Base-by-base conservation (phyloP, 1,139 yeast species). In the Blastobotrys petasosporus region DNA sequence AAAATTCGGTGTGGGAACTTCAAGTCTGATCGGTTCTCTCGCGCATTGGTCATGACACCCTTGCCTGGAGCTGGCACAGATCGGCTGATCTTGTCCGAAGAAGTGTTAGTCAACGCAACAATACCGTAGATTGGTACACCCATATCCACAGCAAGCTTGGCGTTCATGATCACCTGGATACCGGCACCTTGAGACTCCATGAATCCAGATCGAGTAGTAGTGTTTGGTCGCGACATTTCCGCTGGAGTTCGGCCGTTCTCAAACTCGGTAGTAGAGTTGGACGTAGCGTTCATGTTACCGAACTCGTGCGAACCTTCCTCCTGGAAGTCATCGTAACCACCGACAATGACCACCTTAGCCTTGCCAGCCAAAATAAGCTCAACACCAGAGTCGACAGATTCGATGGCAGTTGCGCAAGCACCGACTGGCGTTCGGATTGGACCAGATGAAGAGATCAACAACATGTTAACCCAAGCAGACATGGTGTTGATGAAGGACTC, bases 151-250 rank as follows among this genome's bases (percentile, higher is more conserved):
- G 99, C 99, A 60, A 92, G 76, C 57, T 84, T 88, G 50, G 97
- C 98, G 59, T 82, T 79, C 99, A 92, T 92, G 58, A 94, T 78
- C 56, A 92, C 82, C 75, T 94, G 97, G 61, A 87, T 85, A 82
- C 99, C 99, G 44, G 97, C 82, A 76, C 99, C 99, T 73, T 92
- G 99, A 39, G 98, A 84, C 76, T 92, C 99, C 98, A 92, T 92
- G 76, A 92, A 92, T 59, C 99, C 99, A 59, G 83, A 76, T 78
- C 99, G 86, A 46, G 95, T 75, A 38, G 97, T 85, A 47, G 99
- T 88, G 49, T 97, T 78, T 52, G 99, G 99, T 73, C 99, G 85
- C 35, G 97, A 92, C 98, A 92, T 92, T 70, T 92, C 98, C 55
- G 82, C 76, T 57, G 99, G 97, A 49, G 97, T 87, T 75, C 99